Evolutionary conservation across 2,329 filamentous ascomycete genomes (phyloP), one percentile per base, ranked within the genome.

Genomic region (Colletotrichum acutatum): DNA sequence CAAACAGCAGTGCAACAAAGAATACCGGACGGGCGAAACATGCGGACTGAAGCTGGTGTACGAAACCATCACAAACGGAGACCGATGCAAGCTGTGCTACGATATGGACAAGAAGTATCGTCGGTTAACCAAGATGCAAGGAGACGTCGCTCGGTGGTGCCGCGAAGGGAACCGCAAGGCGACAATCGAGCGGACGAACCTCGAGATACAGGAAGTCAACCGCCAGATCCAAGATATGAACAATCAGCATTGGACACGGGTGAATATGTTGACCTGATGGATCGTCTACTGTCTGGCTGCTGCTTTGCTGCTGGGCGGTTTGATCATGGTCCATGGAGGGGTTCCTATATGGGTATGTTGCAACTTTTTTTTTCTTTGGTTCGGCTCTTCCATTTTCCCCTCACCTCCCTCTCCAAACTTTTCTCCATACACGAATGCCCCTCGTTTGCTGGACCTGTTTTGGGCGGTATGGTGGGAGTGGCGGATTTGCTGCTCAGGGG

Each of bases 1-100:
- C 87, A 92, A 94, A 76, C 90, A 95, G 83, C 95, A 97, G 82
- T 98, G 96, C 89, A 92, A 93, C 83, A 95, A 95, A 84, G 96
- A 98, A 83, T 97, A 97, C 86, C 94, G 96, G 76, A 98, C 94
- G 77, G 96, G 96, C 79, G 96, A 98, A 87, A 98, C 96, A 49
- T 98, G 96, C 84, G 96, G 96, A 74, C 92, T 98, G 85, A 97
- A 95, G 85, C 90, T 98, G 76, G 92, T 98, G 80, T 95, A 93
- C 86, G 86, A 90, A 77, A 95, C 94, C 30, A 87, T 90, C 75
- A 86, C 86, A 72, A 87, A 92, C 66, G 78, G 82, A 56, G 89
- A 90, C 68, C 90, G 90, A 78, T 98, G 96, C 87, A 94, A 93
- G 81, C 88, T 95, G 75, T 98, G 96, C 85, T 92, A 95, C 79